These are phyloP conservation scores for Telfairia occidentalis DNA, from an alignment of 331 rosid genomes.

Conservation along the genomic window DNA sequence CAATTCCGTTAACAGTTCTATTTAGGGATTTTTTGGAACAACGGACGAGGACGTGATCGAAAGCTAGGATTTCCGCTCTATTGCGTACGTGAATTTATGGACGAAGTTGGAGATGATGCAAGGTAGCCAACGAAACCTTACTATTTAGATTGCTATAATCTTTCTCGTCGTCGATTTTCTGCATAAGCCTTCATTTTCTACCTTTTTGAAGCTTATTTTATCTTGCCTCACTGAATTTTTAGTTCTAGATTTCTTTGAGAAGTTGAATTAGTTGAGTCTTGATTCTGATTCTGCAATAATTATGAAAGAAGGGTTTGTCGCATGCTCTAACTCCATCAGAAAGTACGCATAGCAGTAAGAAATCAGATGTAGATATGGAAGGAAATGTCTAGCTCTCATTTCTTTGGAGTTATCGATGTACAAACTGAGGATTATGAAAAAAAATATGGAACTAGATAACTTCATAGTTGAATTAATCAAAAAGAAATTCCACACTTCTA, in stretches of 20 bases:
- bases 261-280: not conserved
- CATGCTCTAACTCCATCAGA: not conserved
- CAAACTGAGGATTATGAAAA: not conserved
- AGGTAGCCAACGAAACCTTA: constrained; percentile 6
- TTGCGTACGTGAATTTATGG: not conserved
- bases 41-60: not conserved
- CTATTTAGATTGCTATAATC: not conserved
- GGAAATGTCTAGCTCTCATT: not conserved
- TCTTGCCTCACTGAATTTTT: not conserved
- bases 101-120: not conserved
- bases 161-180: not conserved
- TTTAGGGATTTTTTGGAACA: not conserved
- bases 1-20: not conserved
- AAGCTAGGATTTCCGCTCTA: not conserved
- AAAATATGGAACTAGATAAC: not conserved
- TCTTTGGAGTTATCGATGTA: not conserved
- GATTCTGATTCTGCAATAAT: not conserved
- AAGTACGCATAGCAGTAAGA: not conserved
- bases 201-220: not conserved
- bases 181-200: not conserved
- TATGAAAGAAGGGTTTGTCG: not conserved
- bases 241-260: not conserved
- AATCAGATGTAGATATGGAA: not conserved
- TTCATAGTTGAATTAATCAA: not conserved
- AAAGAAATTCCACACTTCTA: not conserved